Conservation (phyloP, 805 yeast species). For the Isabelozyma pseudorhagii region DNA sequence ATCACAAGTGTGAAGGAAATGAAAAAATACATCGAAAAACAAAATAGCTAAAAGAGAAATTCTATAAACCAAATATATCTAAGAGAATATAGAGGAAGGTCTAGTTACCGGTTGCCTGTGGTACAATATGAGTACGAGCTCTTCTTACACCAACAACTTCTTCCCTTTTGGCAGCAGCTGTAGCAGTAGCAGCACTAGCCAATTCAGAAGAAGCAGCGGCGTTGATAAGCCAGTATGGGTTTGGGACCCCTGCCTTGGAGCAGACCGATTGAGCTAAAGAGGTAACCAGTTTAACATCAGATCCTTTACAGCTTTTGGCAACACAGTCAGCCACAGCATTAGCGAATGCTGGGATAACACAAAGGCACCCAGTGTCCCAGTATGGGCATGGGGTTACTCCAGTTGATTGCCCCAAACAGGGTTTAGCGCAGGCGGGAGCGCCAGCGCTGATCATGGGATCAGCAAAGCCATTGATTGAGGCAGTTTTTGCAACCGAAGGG, state of each 20-base stretch:
- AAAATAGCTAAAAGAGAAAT: background rate
- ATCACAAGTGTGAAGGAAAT: background rate
- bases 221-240: constrained; percentile 30
- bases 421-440: constrained; percentile 36
- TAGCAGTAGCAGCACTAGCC: constrained; percentile 19
- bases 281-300: constrained; percentile 26
- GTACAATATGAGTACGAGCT: background rate
- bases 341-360: constrained; percentile 37
- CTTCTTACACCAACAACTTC: constrained; percentile 2
- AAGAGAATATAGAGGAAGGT: background rate
- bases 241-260: constrained; percentile 32
- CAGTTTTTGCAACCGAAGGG: constrained; percentile 36
- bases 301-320: constrained; percentile 33
- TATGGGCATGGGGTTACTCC: constrained; percentile 41
- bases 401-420: constrained; percentile 29
- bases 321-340: constrained; percentile 36
- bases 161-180: constrained; percentile 9
- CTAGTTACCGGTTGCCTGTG: background rate
- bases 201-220: constrained; percentile 20
- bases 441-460: constrained; percentile 27
- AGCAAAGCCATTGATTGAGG: constrained; percentile 42
- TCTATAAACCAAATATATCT: background rate
- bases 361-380: constrained; percentile 46
- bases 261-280: constrained; percentile 31
- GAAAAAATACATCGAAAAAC: background rate